These are phyloP conservation scores for Cupressus sempervirens DNA, from an alignment of 75 land plant species.

Conservation along the genomic window DNA sequence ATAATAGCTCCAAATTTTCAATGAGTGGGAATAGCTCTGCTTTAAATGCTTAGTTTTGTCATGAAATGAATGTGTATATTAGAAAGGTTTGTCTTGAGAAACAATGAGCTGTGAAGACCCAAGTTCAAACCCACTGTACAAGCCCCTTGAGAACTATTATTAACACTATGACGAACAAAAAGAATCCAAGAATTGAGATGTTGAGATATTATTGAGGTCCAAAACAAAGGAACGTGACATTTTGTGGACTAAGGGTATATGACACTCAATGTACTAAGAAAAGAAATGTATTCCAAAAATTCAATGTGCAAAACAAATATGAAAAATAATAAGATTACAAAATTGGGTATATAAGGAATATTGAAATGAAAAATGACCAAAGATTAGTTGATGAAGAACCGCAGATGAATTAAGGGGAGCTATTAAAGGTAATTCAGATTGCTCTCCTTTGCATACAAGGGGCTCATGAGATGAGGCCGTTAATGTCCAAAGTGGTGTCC, in stretches of 20 bases:
- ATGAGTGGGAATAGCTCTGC: background rate
- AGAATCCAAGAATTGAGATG: background rate
- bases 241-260: background rate
- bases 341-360: too few relatives aligned
- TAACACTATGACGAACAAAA: background rate
- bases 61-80: background rate
- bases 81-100: background rate
- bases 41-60: background rate
- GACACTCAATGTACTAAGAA: background rate
- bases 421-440: too few relatives aligned
- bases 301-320: background rate
- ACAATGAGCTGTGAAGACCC: background rate
- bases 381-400: too few relatives aligned
- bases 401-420: too few relatives aligned
- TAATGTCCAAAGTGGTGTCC: too few relatives aligned
- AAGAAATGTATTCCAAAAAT: background rate
- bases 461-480: too few relatives aligned
- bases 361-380: too few relatives aligned
- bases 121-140: background rate
- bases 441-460: too few relatives aligned
- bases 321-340: background rate
- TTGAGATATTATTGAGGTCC: background rate
- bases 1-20: background rate
- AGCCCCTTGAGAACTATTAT: background rate
- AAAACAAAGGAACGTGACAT: background rate